Conservation (phyloP, 2,329 filamentous ascomycete genomes). For the Xylariaceae sp. region DNA sequence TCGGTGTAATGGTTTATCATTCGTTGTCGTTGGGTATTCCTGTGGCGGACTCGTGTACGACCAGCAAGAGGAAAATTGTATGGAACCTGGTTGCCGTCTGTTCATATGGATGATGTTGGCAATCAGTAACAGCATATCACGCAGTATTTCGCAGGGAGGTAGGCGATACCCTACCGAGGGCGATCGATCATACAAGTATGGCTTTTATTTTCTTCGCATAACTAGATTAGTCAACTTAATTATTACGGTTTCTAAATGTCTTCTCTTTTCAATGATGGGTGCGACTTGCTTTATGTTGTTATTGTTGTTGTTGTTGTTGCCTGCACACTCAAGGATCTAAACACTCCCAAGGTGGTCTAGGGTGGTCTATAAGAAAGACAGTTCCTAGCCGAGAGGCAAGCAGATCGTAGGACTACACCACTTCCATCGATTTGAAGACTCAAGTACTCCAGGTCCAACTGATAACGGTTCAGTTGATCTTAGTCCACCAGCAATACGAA, state of each 20-base stretch:
- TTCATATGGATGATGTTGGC: conserved; percentile 13
- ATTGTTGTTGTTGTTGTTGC: background rate
- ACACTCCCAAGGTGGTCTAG: no score
- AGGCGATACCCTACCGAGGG: conserved; percentile 5
- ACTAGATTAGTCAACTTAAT: background rate
- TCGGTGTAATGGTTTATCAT: conserved; percentile 28
- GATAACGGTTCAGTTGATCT: no score
- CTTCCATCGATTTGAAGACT: no score
- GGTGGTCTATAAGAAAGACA: no score
- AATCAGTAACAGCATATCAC: conserved; percentile 3
- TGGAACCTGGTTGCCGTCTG: conserved; percentile 13
- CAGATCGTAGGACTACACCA: no score
- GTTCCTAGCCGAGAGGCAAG: no score
- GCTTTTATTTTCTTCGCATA: conserved; percentile 5
- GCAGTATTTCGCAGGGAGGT: conserved; percentile 1
- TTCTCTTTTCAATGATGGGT: background rate
- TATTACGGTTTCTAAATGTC: background rate
- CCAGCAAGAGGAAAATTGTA: conserved; percentile 17
- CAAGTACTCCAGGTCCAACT: no score
- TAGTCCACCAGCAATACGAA: no score
- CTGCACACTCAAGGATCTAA: background rate
- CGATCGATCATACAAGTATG: conserved; percentile 10
- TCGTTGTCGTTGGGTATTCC: conserved; percentile 17
- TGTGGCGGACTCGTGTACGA: conserved; percentile 17
- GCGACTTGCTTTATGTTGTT: background rate